Base-by-base conservation (phyloP, 345 rosid genomes). In the Nephelium lappaceum region DNA sequence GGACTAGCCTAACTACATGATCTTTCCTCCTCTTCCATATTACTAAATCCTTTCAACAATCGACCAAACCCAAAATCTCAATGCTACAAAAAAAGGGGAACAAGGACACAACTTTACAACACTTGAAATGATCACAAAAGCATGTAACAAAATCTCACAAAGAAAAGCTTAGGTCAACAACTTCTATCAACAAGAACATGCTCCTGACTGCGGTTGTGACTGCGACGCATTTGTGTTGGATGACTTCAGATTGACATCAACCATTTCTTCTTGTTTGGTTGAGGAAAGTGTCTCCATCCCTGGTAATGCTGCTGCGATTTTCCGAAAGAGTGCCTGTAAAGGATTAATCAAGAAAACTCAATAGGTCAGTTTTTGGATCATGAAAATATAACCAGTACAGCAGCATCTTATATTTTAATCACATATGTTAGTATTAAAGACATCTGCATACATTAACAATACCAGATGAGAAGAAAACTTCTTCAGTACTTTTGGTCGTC, bases 251-350 rank as follows among this genome's bases (percentile, higher is more conserved):
- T 94, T 94, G 49, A 94, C 98, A 75, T 94, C 97, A 69, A 94
- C 98, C 98, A 92, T 88, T 76, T 92, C 98, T 81, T 94, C 98
- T 81, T 91, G 97, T 87, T 91, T 92, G 14, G 95, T 90, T 53
- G 97, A 92, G 53, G 97, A 91, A 71, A 94, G 89, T 69, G 98
- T 92, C 81, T 94, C 98, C 97, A 92, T 94, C 73, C 98, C 98
- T 0, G 98, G 98, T 70, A 94, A 88, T 65, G 98, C 98, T 71
- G 95, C 95, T 24, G 97, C 98, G 75, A 94, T 94, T 86, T 94
- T 94, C 76, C 97, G 88, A 79, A 93, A 93, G 36, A 93, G 86
- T 0, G 98, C 93, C 97, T 94, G 81, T 2, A 65, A 80, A 72
- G 27, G 42, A 77, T 66, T 45, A 53, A 47, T 24, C 71, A 66